These are phyloP conservation scores for Silene conica DNA, from an alignment of 148 eudicot species.

Conservation along the genomic window DNA sequence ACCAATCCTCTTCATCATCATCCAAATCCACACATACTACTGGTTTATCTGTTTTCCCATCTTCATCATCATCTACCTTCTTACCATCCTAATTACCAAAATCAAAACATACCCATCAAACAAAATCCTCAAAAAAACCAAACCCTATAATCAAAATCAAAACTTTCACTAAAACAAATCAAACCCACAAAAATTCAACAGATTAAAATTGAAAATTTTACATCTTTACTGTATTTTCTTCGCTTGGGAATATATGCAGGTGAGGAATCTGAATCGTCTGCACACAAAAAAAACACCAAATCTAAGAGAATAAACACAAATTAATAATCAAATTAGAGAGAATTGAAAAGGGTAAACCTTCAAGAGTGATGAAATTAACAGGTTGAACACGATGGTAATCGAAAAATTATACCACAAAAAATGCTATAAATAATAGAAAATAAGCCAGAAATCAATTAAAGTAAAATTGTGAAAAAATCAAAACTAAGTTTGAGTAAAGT, in stretches of 20 bases:
- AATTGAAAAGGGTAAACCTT: conserved; percentile 37
- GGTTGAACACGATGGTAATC: conserved; percentile 91
- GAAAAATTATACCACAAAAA: too few species aligned
- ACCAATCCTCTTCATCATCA: conserved; percentile 65
- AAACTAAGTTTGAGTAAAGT: too few species aligned
- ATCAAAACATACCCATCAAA: conserved; percentile 3
- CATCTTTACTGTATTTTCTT: conserved; percentile 36
- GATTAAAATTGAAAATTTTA: conserved; percentile 14
- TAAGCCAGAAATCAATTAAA: too few species aligned
- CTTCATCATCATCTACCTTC: conserved; percentile 11
- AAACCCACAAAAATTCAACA: neutral
- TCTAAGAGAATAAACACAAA: neutral
- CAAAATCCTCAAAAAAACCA: neutral
- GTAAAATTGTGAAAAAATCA: too few species aligned
- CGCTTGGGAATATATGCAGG: conserved; percentile 36
- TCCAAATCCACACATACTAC: conserved; percentile 39
- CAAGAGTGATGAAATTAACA: conserved; percentile 33
- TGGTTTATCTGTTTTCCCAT: conserved; percentile 21
- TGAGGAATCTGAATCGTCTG: conserved; percentile 59
- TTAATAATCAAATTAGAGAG: neutral
- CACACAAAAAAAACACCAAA: conserved; percentile 1
- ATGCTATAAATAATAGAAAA: too few species aligned
- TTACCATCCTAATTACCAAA: conserved; percentile 10
- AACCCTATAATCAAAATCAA: conserved; percentile 6
- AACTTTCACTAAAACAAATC: neutral